Base-by-base conservation (phyloP, 2,329 filamentous ascomycete species). In the Trichoderma semiorbis region DNA sequence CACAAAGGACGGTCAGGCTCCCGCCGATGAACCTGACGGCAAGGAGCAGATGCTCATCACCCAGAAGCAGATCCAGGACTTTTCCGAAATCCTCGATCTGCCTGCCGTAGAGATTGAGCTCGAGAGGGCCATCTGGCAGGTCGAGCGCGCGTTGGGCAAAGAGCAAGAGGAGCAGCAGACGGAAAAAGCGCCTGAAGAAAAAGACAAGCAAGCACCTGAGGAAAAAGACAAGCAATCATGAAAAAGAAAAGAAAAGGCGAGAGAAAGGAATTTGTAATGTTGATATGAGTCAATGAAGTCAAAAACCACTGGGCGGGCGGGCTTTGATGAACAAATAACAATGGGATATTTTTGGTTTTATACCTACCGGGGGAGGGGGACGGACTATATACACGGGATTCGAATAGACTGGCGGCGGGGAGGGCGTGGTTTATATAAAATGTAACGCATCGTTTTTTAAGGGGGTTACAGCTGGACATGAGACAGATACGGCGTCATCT, bases 101-200 rank as follows among this genome's bases (percentile, higher is more conserved):
- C 92, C 92, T 0, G 90, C 92, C 70, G 84, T 95, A 30, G 89
- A 90, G 69, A 83, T 91, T 18, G 93, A 95, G 79, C 85, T 94
- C 0, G 92, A 95, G 77, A 84, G 93, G 57, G 93, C 93, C 6
- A 89, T 94, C 72, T 90, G 90, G 85, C 93, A 95, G 80, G 90
- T 95, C 3, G 86, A 90, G 76, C 83, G 80, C 57, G 82, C 83
- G 18, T 81, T 87, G 69, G 77, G 79, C 66, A 82, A 84, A 58
- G 81, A 83, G 24, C 82, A 80, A 69, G 77, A 73, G 53, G 3
- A 43, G 24, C 43, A 66, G 43, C 55, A 60, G 28, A 55, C n/a
- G 18, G 47, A 53, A 24, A 50, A 66, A 28, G 4, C 43, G n/a
- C 39, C 39, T 10, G 30, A 61, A 55, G 24, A 62, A 11, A 21